Evolutionary conservation across 495 filamentous ascomycete species (phyloP).

Genomic region (Daldinia concentrica): DNA sequence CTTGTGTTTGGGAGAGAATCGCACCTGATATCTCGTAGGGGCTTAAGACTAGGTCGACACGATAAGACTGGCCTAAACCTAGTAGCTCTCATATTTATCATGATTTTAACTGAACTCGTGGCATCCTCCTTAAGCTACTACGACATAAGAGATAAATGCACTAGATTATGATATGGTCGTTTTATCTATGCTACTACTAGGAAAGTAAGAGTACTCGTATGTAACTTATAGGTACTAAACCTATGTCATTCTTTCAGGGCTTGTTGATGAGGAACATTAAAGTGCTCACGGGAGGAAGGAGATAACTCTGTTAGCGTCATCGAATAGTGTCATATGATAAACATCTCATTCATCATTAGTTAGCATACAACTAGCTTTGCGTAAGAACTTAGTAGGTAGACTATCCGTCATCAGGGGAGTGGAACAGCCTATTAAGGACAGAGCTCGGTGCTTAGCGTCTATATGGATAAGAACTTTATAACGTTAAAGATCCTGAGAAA

Average conservation of each 20-base stretch:
- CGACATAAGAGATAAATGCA: too few relatives aligned
- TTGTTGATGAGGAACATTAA: not conserved
- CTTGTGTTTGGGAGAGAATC: too few relatives aligned
- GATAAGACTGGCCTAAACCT: too few relatives aligned
- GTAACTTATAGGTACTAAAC: too few relatives aligned
- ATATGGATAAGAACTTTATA: not conserved
- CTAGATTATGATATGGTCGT: too few relatives aligned
- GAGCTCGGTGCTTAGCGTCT: not conserved
- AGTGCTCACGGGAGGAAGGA: not conserved
- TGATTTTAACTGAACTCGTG: too few relatives aligned
- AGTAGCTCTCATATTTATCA: too few relatives aligned
- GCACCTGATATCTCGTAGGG: too few relatives aligned
- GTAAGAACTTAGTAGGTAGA: not conserved
- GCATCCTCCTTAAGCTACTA: too few relatives aligned
- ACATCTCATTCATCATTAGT: not conserved
- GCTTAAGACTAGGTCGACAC: too few relatives aligned
- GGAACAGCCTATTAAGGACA: not conserved
- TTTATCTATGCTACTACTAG: not conserved
- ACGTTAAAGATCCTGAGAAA: not conserved
- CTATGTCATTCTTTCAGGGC: not conserved
- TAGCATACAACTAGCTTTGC: not conserved
- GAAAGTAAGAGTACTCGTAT: too few relatives aligned
- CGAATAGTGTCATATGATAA: not conserved
- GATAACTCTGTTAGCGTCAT: not conserved
- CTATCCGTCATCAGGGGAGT: not conserved